Evolutionary conservation across 352 stramenopile genomes (phyloP).

Genomic region (Phytophthora boehmeriae): DNA sequence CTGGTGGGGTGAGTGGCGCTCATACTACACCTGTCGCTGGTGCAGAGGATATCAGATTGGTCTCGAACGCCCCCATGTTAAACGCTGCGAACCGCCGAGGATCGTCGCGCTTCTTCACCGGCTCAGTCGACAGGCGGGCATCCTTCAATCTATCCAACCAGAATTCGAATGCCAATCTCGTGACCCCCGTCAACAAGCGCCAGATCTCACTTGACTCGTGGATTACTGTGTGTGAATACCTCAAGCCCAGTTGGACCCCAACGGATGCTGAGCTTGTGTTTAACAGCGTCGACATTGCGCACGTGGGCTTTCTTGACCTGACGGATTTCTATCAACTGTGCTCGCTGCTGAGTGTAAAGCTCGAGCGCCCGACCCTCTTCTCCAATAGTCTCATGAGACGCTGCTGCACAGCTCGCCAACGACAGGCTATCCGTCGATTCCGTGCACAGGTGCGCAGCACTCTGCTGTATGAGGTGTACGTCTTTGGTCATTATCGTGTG

Average conservation of each 20-base stretch:
- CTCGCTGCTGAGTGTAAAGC: constrained; percentile 73
- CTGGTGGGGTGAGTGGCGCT: constrained; percentile 1
- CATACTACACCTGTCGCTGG: constrained; percentile 17
- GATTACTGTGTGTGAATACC: constrained; percentile 72
- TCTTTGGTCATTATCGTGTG: constrained; percentile 72
- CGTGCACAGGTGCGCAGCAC: constrained; percentile 56
- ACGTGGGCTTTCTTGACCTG: constrained; percentile 64
- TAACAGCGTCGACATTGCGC: constrained; percentile 77
- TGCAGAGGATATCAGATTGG: constrained; percentile 29
- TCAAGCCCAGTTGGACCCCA: constrained; percentile 76
- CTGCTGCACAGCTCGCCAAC: constrained; percentile 49
- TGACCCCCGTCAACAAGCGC: constrained; percentile 52
- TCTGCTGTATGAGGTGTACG: constrained; percentile 62
- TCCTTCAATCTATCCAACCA: constrained; percentile 49
- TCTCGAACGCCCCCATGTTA: constrained; percentile 37
- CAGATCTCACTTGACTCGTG: constrained; percentile 75
- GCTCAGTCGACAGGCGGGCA: constrained; percentile 40
- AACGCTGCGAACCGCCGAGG: constrained; percentile 50
- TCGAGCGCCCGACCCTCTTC: constrained; percentile 55
- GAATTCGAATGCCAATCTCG: constrained; percentile 27
- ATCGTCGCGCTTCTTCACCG: constrained; percentile 68
- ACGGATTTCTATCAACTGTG: constrained; percentile 82
- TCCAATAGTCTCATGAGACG: constrained; percentile 51
- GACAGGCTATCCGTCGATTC: constrained; percentile 58
- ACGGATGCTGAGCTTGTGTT: constrained; percentile 81